Conservation (phyloP, 495 filamentous ascomycete genomes). For the Hyaloscypha bicolor region DNA sequence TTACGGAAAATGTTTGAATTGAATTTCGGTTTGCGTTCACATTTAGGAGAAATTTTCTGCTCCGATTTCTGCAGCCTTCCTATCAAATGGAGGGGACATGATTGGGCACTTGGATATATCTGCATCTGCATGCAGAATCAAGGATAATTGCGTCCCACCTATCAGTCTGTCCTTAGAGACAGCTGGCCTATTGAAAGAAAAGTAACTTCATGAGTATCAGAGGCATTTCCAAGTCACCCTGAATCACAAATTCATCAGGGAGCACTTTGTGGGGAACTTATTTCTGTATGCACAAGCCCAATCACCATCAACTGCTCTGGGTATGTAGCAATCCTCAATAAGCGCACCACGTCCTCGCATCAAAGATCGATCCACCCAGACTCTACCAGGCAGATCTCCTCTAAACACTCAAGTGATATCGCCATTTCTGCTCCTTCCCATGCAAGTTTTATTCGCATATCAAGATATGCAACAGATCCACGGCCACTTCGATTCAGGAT, state of each 20-base stretch:
- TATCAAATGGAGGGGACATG: background rate
- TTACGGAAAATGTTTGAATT: background rate
- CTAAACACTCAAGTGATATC: constrained; percentile 49
- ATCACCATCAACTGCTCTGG: constrained; percentile 43
- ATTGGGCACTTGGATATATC: background rate
- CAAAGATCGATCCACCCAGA: constrained; percentile 35
- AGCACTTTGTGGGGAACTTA: constrained; percentile 45
- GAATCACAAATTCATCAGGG: constrained; percentile 14
- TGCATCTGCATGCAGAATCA: background rate
- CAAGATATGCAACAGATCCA: constrained; percentile 33
- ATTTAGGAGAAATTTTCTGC: background rate
- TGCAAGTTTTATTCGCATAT: constrained; percentile 45
- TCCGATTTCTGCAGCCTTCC: background rate
- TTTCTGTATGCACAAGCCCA: constrained; percentile 54
- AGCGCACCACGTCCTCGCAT: constrained; percentile 59
- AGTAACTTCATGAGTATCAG: background rate
- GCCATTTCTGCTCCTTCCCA: constrained; percentile 56
- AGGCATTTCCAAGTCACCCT: background rate
- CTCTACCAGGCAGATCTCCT: constrained; percentile 18
- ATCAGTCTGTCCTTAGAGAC: background rate
- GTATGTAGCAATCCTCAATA: constrained; percentile 58
- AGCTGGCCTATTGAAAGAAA: background rate
- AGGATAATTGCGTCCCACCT: background rate
- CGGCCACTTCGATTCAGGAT: constrained; percentile 27
- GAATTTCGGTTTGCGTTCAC: background rate